Evolutionary conservation across 2,329 filamentous ascomycete species (phyloP).

Genomic region (Sarocladiaceae sp.): DNA sequence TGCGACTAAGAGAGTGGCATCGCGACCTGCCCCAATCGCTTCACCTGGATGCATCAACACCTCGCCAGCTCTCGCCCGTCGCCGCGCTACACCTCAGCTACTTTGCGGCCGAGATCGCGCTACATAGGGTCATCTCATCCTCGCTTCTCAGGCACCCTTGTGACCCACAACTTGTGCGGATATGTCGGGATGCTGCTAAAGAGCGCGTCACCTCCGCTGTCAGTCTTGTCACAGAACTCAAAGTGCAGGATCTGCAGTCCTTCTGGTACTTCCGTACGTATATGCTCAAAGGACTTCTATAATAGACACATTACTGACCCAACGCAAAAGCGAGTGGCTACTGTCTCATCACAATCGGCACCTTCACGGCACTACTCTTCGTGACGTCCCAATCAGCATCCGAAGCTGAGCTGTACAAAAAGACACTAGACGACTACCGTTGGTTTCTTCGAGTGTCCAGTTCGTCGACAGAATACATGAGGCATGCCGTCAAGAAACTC

Average conservation of each 20-base stretch:
- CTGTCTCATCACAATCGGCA: conserved; percentile 12
- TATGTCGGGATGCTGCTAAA: conserved; percentile 24
- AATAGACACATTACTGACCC: not conserved
- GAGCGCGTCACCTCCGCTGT: conserved; percentile 22
- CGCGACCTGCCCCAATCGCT: conserved; percentile 5
- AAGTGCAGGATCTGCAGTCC: conserved; percentile 33
- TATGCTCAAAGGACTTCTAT: not conserved
- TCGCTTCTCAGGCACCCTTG: conserved; percentile 20
- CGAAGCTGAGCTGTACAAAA: conserved; percentile 10
- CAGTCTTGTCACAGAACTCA: conserved; percentile 23
- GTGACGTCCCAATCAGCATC: conserved; percentile 9
- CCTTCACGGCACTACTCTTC: conserved; percentile 11
- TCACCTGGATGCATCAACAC: conserved; percentile 5
- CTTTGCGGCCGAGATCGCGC: conserved; percentile 36
- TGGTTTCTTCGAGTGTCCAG: conserved; percentile 12
- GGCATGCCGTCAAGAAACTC: conserved; percentile 10
- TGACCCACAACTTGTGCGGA: conserved; percentile 24
- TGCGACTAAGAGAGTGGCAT: conserved; percentile 11
- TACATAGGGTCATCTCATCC: conserved; percentile 37
- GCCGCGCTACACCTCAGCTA: conserved; percentile 34
- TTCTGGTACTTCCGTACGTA: conserved; percentile 30
- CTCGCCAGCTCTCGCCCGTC: conserved; percentile 21
- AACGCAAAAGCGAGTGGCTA: conserved; percentile 11
- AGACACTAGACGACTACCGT: conserved; percentile 10
- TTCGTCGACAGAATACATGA: conserved; percentile 11